phyloP scores from a whole-genome alignment of 2,329 filamentous ascomycete genomes.

The Penicillium corylophilum region DNA sequence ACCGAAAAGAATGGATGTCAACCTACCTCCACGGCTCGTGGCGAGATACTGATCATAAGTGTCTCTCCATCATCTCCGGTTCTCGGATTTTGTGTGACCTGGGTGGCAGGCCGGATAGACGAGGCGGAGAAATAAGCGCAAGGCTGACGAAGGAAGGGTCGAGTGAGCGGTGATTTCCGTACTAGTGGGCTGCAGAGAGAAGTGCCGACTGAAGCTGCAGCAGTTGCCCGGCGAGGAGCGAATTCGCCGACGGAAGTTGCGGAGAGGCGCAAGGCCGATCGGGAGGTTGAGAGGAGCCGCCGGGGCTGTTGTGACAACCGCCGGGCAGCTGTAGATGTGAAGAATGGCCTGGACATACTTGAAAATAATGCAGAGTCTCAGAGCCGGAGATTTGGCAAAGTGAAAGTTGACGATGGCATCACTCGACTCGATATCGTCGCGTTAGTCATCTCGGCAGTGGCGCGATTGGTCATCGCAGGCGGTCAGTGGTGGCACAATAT shows the following conservation, averaged over 20 bases:
- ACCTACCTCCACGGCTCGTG: slow-evolving; percentile 73
- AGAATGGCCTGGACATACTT: slow-evolving; percentile 32
- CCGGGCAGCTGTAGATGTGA: slow-evolving; percentile 25
- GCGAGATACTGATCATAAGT: slow-evolving; percentile 79
- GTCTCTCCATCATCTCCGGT: slow-evolving; percentile 80
- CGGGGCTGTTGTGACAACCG: slow-evolving; percentile 23
- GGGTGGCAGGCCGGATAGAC: slow-evolving; percentile 35
- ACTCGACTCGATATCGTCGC: slow-evolving; percentile 20
- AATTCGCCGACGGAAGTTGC: slow-evolving; percentile 29
- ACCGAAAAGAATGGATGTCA: slow-evolving; percentile 8
- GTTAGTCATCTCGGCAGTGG: slow-evolving; percentile 32
- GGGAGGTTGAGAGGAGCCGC: slow-evolving; percentile 25
- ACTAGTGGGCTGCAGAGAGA: neutral
- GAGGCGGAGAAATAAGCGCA: slow-evolving; percentile 38
- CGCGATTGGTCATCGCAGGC: slow-evolving; percentile 30
- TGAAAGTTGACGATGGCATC: slow-evolving; percentile 25
- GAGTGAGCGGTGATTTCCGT: neutral
- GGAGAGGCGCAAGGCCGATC: slow-evolving; percentile 27
- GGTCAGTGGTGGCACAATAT: slow-evolving; percentile 29
- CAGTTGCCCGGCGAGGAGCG: slow-evolving; percentile 16
- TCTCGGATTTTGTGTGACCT: slow-evolving; percentile 65
- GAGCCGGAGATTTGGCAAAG: slow-evolving; percentile 2
- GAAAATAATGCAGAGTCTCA: neutral
- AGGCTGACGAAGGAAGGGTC: slow-evolving; percentile 16
- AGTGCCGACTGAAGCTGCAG: slow-evolving; percentile 1